These are phyloP conservation scores for Ilex aquifolium DNA, from an alignment of 257 asterid genomes.

Conservation along the genomic window DNA sequence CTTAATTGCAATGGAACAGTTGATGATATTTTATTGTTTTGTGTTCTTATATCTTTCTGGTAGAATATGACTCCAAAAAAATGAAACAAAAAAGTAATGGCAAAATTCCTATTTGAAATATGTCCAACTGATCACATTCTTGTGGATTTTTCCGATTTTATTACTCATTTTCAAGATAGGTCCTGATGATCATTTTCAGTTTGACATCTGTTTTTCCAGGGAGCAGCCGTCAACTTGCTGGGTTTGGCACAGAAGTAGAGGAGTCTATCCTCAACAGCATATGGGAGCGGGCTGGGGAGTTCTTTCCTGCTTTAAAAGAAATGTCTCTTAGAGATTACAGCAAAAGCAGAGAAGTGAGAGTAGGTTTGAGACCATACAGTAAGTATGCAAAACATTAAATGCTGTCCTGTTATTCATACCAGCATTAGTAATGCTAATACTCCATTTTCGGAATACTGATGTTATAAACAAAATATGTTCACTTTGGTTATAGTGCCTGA, in stretches of 20 bases:
- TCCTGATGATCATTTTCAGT: background rate
- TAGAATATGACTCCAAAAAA: no score
- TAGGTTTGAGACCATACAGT: constrained; percentile 95
- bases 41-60: no score
- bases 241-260: constrained; percentile 63
- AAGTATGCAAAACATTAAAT: constrained; percentile 30
- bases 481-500: constrained; percentile 52
- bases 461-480: background rate
- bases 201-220: constrained; percentile 38
- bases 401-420: background rate
- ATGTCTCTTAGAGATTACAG: constrained; percentile 50
- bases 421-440: background rate
- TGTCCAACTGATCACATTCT: no score
- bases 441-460: background rate
- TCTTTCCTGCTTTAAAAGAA: constrained; percentile 61
- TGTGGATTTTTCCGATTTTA: no score
- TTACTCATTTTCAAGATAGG: background rate
- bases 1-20: no score
- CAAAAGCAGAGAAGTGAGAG: constrained; percentile 69
- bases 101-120: no score
- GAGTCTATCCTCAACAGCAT: constrained; percentile 61
- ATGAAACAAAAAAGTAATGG: no score
- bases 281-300: constrained; percentile 81
- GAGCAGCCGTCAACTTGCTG: constrained; percentile 88
- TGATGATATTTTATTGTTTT: no score